Conservation (phyloP, 805 yeast genomes). For the Wickerhamiella cacticola region DNA sequence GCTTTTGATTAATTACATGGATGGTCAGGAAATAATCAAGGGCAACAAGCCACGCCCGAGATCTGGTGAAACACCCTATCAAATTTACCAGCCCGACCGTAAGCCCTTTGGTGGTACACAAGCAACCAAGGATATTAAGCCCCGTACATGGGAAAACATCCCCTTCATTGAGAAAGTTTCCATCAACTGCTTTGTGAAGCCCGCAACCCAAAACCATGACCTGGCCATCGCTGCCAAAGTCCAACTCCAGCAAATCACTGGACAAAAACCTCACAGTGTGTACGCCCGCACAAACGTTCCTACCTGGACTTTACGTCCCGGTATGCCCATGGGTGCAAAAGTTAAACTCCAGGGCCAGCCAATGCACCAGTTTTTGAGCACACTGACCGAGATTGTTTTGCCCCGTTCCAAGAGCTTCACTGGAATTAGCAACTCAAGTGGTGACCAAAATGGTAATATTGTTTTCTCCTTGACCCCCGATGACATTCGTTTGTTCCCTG, state of each 20-base stretch:
- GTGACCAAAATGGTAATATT: slow-evolving; percentile 77
- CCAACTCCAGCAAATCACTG: slow-evolving; percentile 89
- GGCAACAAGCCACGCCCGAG: slow-evolving; percentile 74
- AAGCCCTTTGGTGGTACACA: slow-evolving; percentile 66
- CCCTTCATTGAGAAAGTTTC: slow-evolving; percentile 60
- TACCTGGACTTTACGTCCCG: slow-evolving; percentile 75
- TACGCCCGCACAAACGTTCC: slow-evolving; percentile 71
- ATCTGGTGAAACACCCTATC: slow-evolving; percentile 83
- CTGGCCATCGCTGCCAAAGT: slow-evolving; percentile 63
- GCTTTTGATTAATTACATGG: slow-evolving; percentile 63
- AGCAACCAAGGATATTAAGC: slow-evolving; percentile 61
- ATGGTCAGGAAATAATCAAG: slow-evolving; percentile 32
- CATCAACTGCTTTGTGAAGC: slow-evolving; percentile 64
- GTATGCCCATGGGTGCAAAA: slow-evolving; percentile 85
- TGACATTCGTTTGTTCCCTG: slow-evolving; percentile 78
- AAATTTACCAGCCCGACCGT: slow-evolving; percentile 64
- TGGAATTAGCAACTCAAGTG: slow-evolving; percentile 65
- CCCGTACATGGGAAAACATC: slow-evolving; percentile 53
- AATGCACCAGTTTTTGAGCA: slow-evolving; percentile 72
- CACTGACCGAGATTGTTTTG: slow-evolving; percentile 81
- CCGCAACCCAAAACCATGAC: slow-evolving; percentile 48
- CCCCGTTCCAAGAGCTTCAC: slow-evolving; percentile 83
- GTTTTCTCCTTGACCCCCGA: slow-evolving; percentile 72
- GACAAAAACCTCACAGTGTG: slow-evolving; percentile 62
- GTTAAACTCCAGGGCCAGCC: slow-evolving; percentile 64